These are phyloP conservation scores for Colletotrichum ledebouriae DNA, from an alignment of 2,329 filamentous ascomycete species.

Conservation along the genomic window DNA sequence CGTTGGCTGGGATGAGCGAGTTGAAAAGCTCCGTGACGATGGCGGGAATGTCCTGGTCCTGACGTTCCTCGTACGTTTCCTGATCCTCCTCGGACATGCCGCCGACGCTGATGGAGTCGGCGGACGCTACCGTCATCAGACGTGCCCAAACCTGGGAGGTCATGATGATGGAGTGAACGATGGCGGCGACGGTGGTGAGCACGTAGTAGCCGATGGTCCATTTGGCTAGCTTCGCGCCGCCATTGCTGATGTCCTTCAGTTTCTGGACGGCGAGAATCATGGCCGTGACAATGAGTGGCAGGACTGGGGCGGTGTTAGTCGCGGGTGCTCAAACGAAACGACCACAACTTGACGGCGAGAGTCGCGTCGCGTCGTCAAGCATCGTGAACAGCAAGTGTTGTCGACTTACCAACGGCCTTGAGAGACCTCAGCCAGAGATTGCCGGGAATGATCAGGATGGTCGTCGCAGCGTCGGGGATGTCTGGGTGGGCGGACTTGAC, in stretches of 20 bases:
- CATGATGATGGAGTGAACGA: constrained; percentile 61
- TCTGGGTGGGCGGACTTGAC: constrained; percentile 58
- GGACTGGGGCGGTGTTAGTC: constrained; percentile 52
- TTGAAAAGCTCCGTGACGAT: constrained; percentile 63
- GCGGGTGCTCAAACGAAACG: neutral
- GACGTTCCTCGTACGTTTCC: constrained; percentile 51
- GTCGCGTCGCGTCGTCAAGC: neutral
- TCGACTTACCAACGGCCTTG: constrained; percentile 60
- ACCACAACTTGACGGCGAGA: neutral
- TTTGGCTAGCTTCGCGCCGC: constrained; percentile 58
- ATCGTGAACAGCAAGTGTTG: neutral
- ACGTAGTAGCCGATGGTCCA: constrained; percentile 66
- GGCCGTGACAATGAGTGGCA: constrained; percentile 65
- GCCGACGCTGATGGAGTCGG: constrained; percentile 49
- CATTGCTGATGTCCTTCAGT: constrained; percentile 60
- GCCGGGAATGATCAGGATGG: constrained; percentile 62
- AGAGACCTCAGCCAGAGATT: constrained; percentile 64
- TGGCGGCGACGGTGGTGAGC: constrained; percentile 62
- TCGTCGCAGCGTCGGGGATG: constrained; percentile 57
- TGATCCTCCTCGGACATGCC: constrained; percentile 48
- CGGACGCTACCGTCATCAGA: constrained; percentile 56
- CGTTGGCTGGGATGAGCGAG: constrained; percentile 63
- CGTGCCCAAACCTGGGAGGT: constrained; percentile 62
- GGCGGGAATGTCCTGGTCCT: constrained; percentile 53
- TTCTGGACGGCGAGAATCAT: constrained; percentile 65